Evolutionary conservation across 2,329 filamentous ascomycete species (phyloP), one percentile per base, ranked within the genome.

Genomic region (Fusarium sp.): DNA sequence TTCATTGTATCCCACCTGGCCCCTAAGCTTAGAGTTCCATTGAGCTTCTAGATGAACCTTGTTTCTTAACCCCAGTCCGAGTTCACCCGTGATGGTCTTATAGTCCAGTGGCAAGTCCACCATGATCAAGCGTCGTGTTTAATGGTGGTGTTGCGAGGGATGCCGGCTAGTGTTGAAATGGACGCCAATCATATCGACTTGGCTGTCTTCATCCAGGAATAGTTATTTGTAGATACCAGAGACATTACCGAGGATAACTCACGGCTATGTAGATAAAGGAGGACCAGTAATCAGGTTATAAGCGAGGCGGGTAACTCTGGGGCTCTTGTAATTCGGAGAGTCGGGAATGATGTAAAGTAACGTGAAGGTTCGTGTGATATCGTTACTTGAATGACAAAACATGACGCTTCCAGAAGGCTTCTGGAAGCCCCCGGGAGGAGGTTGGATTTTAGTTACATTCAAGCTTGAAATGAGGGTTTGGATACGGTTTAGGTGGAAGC

Each of bases 371-470:
- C 16, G n/a, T 29, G 56, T 57, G 46, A 43, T 63, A 44, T 33
- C 20, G 24, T 46, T 8, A n/a, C 41, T n/a, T 3, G 12, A 29
- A 13, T 23, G n/a, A 8, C 8, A n/a, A 37, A 55, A 23, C 29
- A 31, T 13, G n/a, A 16, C 15, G n/a, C 29, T 65, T 68, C 54
- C 57, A 46, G 65, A 69, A 66, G 48, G 9, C 16, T 50, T 58
- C 56, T 62, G 26, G 61, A 69, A 69, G 55, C 12, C 18, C 18
- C 12, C 18, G 29, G 38, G 28, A 44, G 26, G 20, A 49, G 37
- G 49, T 50, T 57, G 18, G 38, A 38, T 33, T 35, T 52, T 21
- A 23, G 37, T 62, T 44, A 18, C 21, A 60, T 46, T 62, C 44
- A 66, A 57, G 54, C 39, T 53, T 69, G 63, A 43, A 58, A 39